These are phyloP conservation scores for Thymus mandschuricus DNA, from an alignment of 257 asterid species.

Conservation along the genomic window DNA sequence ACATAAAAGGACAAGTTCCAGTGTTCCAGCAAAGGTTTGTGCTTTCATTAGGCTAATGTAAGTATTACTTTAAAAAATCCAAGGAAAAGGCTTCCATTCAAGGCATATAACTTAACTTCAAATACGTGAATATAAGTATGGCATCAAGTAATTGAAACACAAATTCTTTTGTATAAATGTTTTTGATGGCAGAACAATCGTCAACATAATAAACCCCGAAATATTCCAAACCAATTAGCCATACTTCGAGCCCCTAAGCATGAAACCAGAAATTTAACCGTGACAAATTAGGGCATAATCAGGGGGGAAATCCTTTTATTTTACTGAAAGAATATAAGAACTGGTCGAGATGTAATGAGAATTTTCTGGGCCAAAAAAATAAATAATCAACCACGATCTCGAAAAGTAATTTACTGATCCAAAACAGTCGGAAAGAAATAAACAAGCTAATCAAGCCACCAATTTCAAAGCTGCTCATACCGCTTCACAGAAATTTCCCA, in stretches of 20 bases:
- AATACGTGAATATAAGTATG: neutral
- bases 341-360: neutral
- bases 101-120: neutral
- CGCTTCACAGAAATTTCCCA: neutral
- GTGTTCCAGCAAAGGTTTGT: neutral
- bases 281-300: neutral
- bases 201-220: neutral
- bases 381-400: too few relatives aligned
- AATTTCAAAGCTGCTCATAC: neutral
- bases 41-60: neutral
- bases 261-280: neutral
- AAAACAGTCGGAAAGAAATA: neutral
- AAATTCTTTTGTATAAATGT: neutral
- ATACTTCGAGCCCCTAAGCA: neutral
- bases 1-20: neutral
- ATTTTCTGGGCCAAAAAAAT: too few relatives aligned
- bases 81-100: neutral
- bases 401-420: constrained; percentile 2
- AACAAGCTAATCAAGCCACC: neutral
- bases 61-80: neutral
- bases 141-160: neutral
- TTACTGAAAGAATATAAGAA: neutral
- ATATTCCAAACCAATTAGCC: neutral
- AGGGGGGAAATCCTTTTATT: too few relatives aligned
- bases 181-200: neutral